phyloP scores from a whole-genome alignment of 306 rosid genomes.

The Macrotyloma uniflorum region DNA sequence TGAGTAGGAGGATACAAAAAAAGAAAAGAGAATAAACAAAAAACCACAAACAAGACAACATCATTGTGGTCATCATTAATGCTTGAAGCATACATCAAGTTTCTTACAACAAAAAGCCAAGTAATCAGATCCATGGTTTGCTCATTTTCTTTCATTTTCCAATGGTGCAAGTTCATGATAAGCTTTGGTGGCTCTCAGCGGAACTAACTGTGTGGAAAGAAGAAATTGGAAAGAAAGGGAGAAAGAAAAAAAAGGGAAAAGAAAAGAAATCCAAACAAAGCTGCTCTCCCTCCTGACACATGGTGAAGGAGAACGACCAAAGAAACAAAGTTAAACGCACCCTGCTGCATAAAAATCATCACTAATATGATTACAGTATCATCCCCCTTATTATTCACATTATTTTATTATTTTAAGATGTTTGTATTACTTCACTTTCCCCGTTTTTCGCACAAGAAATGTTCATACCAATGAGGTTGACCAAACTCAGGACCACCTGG shows the following conservation, averaged over 20 bases:
- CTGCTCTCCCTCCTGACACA: slow-evolving; percentile 57
- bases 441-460: slow-evolving; percentile 27
- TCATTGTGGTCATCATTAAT: slow-evolving; percentile 56
- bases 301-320: slow-evolving; percentile 45
- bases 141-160: slow-evolving; percentile 44
- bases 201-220: slow-evolving; percentile 53
- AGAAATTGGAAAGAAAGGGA: slow-evolving; percentile 53
- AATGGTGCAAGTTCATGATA: slow-evolving; percentile 7
- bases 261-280: slow-evolving; percentile 50
- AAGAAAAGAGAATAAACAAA: slow-evolving; percentile 21
- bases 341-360: slow-evolving; percentile 82
- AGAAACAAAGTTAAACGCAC: slow-evolving; percentile 49
- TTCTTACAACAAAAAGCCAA: slow-evolving; percentile 51
- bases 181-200: slow-evolving; percentile 45
- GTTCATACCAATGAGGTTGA: slow-evolving; percentile 50
- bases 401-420: slow-evolving; percentile 60
- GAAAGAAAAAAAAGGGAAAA: slow-evolving; percentile 45
- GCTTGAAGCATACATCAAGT: slow-evolving; percentile 52
- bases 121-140: slow-evolving; percentile 44
- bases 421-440: slow-evolving; percentile 51
- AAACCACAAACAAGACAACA: slow-evolving; percentile 50
- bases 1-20: slow-evolving; percentile 46
- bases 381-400: slow-evolving; percentile 48
- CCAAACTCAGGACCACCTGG: slow-evolving; percentile 52
- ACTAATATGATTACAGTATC: slow-evolving; percentile 56